phyloP scores from a whole-genome alignment of 805 yeast genomes.

The Wickerhamomyces rabaulensis region DNA sequence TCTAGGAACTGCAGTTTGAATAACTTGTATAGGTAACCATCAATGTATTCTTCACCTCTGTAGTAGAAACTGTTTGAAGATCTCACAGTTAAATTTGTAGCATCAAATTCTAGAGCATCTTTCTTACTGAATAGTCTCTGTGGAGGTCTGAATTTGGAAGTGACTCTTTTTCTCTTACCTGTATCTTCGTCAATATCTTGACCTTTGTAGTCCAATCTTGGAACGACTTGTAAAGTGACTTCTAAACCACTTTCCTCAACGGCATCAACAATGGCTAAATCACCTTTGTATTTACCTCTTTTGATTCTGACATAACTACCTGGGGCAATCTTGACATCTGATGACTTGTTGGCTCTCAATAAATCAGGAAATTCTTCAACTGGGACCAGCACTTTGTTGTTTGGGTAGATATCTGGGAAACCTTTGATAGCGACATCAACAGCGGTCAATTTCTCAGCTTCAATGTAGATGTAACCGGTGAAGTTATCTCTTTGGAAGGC shows the following conservation, averaged over 20 bases:
- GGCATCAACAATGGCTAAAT: slow-evolving; percentile 88
- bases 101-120: slow-evolving; percentile 84
- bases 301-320: slow-evolving; percentile 90
- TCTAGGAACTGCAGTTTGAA: slow-evolving; percentile 78
- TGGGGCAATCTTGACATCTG: slow-evolving; percentile 83
- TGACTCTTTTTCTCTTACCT: slow-evolving; percentile 46
- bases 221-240: slow-evolving; percentile 88
- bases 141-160: slow-evolving; percentile 69
- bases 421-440: slow-evolving; percentile 86
- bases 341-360: slow-evolving; percentile 80
- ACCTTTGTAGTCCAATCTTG: slow-evolving; percentile 88
- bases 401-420: slow-evolving; percentile 74
- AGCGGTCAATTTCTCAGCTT: slow-evolving; percentile 90
- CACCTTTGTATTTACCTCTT: slow-evolving; percentile 89
- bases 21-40: slow-evolving; percentile 84
- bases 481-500: slow-evolving; percentile 94
- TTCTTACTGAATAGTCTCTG: slow-evolving; percentile 83
- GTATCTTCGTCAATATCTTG: slow-evolving; percentile 48
- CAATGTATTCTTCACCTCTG: slow-evolving; percentile 81
- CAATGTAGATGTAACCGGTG: slow-evolving; percentile 87
- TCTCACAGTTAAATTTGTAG: slow-evolving; percentile 63
- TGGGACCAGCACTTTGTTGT: slow-evolving; percentile 82
- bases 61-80: slow-evolving; percentile 64
- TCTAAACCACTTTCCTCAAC: slow-evolving; percentile 93
- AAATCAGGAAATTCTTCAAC: slow-evolving; percentile 93